A percentile compares a stretch with the other conserved stretches of the same genome.
phyloP scores from a whole-genome alignment of 306 rosid species.

The Mimosa pudica region DNA sequence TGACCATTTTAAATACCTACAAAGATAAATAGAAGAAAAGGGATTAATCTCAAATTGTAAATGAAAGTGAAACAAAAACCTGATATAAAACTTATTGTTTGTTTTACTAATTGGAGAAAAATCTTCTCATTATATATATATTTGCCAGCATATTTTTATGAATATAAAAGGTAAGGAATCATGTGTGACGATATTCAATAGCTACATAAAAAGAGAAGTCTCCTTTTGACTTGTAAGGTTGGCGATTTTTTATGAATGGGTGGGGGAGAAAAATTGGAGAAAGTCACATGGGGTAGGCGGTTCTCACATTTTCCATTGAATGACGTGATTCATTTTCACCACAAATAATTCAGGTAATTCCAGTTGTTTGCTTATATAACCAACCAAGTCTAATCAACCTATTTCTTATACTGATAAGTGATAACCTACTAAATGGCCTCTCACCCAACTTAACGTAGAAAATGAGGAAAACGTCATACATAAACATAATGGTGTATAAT shows the following conservation, averaged over 20 bases:
- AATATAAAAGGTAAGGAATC: neutral
- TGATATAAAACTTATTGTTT: neutral
- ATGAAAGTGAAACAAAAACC: neutral
- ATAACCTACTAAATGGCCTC: neutral
- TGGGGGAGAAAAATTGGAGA: neutral
- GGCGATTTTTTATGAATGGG: neutral
- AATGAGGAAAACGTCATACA: neutral
- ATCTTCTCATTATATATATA: neutral
- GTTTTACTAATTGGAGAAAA: neutral
- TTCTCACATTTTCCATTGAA: neutral
- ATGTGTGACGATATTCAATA: neutral
- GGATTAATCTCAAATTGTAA: neutral
- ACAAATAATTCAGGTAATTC: neutral
- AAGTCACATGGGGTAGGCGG: neutral
- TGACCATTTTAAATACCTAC: neutral
- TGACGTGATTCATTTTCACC: neutral
- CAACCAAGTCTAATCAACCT: neutral
- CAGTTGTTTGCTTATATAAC: constrained; percentile 3
- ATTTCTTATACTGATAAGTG: neutral
- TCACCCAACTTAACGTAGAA: neutral
- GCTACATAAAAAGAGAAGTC: neutral
- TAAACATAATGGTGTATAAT: neutral
- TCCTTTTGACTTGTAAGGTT: neutral
- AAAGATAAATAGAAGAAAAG: neutral
- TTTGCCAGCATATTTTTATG: neutral